Conservation (phyloP, 1,139 yeast genomes). For the Yamadazyma friedrichii region DNA sequence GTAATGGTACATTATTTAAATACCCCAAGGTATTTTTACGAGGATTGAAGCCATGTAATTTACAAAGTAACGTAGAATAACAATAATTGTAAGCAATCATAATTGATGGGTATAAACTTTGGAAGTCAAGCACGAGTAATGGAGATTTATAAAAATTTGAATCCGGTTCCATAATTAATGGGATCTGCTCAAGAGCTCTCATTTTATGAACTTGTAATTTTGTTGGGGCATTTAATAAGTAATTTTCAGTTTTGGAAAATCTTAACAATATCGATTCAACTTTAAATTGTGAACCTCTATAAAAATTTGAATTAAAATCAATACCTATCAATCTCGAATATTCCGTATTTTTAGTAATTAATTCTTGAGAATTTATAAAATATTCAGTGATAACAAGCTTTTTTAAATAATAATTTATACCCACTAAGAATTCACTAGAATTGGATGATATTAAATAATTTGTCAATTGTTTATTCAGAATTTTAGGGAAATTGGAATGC, state of each 20-base stretch:
- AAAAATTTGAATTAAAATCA: constrained; percentile 83
- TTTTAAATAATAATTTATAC: constrained; percentile 51
- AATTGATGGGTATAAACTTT: constrained; percentile 89
- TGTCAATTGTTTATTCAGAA: constrained; percentile 49
- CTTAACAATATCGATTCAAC: constrained; percentile 83
- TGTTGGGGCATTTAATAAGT: constrained; percentile 74
- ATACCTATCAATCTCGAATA: constrained; percentile 85
- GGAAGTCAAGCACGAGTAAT: constrained; percentile 84
- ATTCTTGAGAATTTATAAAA: constrained; percentile 61
- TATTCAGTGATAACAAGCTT: constrained; percentile 48
- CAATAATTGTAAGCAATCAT: constrained; percentile 92
- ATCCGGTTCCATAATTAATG: constrained; percentile 89
- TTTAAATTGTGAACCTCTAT: constrained; percentile 90
- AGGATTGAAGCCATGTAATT: constrained; percentile 50
- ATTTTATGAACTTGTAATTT: constrained; percentile 80
- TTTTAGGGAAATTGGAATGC: constrained; percentile 67
- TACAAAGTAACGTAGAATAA: constrained; percentile 81
- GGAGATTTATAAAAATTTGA: constrained; percentile 87
- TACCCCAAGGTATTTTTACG: constrained; percentile 37
- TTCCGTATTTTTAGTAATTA: constrained; percentile 72
- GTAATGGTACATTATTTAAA: constrained; percentile 43
- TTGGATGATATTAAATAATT: constrained; percentile 41
- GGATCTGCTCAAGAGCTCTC: constrained; percentile 83
- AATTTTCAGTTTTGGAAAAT: constrained; percentile 73
- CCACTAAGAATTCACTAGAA: constrained; percentile 29